Base-by-base conservation (phyloP, 2,329 filamentous ascomycete genomes). In the Colletotrichum spaethianum region DNA sequence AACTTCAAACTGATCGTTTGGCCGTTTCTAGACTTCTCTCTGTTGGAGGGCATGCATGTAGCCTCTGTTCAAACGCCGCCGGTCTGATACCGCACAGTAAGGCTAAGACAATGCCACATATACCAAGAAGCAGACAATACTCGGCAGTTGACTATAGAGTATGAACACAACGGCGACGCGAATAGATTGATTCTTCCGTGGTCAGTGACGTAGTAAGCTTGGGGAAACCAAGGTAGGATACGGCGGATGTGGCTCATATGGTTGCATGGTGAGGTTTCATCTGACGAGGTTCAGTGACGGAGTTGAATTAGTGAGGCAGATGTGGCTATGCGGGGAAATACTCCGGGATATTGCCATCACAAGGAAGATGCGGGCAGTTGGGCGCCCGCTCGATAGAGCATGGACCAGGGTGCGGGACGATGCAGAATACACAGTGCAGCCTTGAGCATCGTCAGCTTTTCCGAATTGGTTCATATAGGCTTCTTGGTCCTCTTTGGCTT, bases 311-410 rank as follows among this genome's bases (percentile, higher is more conserved):
- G n/a, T 42, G 55, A 36, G 14, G 36, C 55, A 28, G 16, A 28
- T 26, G 7, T 9, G n/a, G 36, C 18, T 14, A 33, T 55, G 52
- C 26, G 33, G 36, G 23, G 23, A 67, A 36, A 20, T 18, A 50
- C 26, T 6, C 20, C 14, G 40, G 16, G 8, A 42, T 42, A 20
- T 18, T 5, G 40, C 4, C 40, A 3, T 20, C 7, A 6, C 40
- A 42, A 42, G 40, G 20, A 18, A 42, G 5, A 20, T 20, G 40
- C 23, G 23, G 31, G 18, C 48, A 11, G 20, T 28, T 36, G 48
- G 42, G 40, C 40, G 16, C 31, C 64, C 64, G 69, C n/a, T n/a
- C n/a, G 44, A 42, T 16, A 38, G 33, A 64, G 52, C 33, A 48
- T 36, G 20, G 23, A 31, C 50, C 16, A 56, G 56, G 38, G 33